Conservation (phyloP, 2,329 filamentous ascomycete species). For the Colletotrichum sp. region DNA sequence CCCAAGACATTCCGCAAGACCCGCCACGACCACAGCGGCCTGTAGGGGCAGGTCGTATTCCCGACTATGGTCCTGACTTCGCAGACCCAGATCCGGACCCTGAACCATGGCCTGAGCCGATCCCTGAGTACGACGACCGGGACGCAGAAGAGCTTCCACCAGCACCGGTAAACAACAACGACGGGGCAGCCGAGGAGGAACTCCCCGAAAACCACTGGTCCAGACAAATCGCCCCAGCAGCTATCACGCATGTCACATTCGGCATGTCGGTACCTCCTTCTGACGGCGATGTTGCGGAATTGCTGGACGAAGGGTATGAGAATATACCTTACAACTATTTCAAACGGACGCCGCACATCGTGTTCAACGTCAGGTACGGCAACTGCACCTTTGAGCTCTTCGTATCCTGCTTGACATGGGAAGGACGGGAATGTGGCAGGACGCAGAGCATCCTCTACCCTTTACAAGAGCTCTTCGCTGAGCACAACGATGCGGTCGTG, state of each 20-base stretch:
- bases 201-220: not conserved
- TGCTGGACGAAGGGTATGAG: not conserved
- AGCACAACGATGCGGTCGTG: not conserved
- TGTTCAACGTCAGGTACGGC: not conserved
- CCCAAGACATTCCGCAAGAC: not conserved
- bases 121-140: not conserved
- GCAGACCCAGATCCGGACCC: not conserved
- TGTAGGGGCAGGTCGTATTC: not conserved
- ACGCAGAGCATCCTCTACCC: not conserved
- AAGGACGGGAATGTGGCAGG: not conserved
- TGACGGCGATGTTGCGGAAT: not conserved
- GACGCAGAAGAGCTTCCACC: not conserved
- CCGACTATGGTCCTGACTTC: not conserved
- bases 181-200: not conserved
- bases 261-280: not conserved
- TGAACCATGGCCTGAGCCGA: rapidly evolving
- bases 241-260: not conserved
- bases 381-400: not conserved
- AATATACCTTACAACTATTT: not conserved
- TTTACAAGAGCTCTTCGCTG: not conserved
- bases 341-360: not conserved
- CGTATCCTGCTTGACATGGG: not conserved
- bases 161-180: not conserved
- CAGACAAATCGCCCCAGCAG: not conserved
- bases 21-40: not conserved